Percentiles rank a stretch among this genome's conserved stretches.
phyloP scores from a whole-genome alignment of 768 basidiomycete species.

The Rhizopogon vulgaris region DNA sequence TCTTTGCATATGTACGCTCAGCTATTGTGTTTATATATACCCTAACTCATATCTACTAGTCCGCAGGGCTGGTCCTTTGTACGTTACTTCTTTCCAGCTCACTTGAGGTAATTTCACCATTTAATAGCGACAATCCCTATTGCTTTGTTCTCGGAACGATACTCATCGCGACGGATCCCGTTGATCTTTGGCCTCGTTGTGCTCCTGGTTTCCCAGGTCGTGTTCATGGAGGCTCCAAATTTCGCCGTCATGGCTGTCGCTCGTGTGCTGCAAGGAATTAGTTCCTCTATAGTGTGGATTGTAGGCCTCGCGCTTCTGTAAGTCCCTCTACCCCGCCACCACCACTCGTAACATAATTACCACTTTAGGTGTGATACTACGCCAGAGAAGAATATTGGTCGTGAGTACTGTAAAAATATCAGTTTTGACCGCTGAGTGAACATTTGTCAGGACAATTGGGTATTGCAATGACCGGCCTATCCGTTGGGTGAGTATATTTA shows the following conservation, averaged over 20 bases:
- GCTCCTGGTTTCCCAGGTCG: constrained; percentile 47
- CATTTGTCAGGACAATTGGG: constrained; percentile 48
- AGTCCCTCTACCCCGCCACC: constrained; percentile 6
- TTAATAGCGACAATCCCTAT: constrained; percentile 48
- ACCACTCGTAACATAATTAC: constrained; percentile 6
- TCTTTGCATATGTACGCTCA: constrained; percentile 49
- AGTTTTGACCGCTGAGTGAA: background rate
- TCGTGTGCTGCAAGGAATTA: constrained; percentile 52
- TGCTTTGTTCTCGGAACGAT: constrained; percentile 49
- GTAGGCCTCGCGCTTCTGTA: constrained; percentile 57
- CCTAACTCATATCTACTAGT: constrained; percentile 29
- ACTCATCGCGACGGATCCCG: constrained; percentile 39
- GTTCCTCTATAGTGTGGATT: constrained; percentile 57
- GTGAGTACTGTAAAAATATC: constrained; percentile 27
- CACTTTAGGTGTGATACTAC: constrained; percentile 46
- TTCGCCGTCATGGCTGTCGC: constrained; percentile 54
- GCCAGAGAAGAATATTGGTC: constrained; percentile 41
- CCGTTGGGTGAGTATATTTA: constrained; percentile 37
- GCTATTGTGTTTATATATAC: background rate
- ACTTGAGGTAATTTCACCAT: constrained; percentile 1
- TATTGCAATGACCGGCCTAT: constrained; percentile 51
- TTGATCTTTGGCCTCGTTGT: constrained; percentile 44
- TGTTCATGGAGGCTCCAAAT: constrained; percentile 57
- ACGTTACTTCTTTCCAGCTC: constrained; percentile 11
- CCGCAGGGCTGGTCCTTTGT: constrained; percentile 52